Evolutionary conservation across 2,329 filamentous ascomycete species (phyloP), one percentile per base, ranked within the genome.

Genomic region (Penicillium sp.): DNA sequence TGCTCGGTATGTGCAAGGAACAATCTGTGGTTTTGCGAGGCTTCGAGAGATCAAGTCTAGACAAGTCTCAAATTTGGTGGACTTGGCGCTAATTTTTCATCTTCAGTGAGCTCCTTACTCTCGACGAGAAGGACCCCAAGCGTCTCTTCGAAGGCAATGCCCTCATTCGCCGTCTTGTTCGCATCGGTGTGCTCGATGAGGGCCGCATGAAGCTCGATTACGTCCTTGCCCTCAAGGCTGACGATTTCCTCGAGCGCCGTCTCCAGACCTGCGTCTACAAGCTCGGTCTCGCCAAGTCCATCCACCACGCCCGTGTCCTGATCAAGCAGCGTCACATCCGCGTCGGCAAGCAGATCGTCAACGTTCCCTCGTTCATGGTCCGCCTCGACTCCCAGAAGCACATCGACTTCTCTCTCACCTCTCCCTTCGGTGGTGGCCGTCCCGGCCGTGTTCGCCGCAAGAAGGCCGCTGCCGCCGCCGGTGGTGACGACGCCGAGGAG

Each of bases 171-270:
- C 94, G 94, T 90, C 92, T 99, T 70, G 94, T 99, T 70, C 94
- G 94, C 80, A 92, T 97, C 79, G 94, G 94, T 90, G 94, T 99
- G 76, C 91, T 99, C 76, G 94, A 99, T 80, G 94, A 99, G 86
- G 92, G 92, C 79, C 94, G 94, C 87, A 99, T 99, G 94, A 99
- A 97, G 90, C 94, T 99, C 86, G 94, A 99, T 97, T 97, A 99
- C 89, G 94, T 99, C 78, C 85, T 99, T 78, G 94, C 94, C 82
- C 89, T 99, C 62, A 96, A 96, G 87, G 89, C 95, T 75, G 94
- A 99, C 83, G 94, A 99, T 82, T 99, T 99, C 89, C 87, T 99
- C 83, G 94, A 99, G 89, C 93, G 94, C 76, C 92, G 94, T 81
- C 92, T 97, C 71, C 93, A 99, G 89, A 99, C 94, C 74, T 96